phyloP scores from a whole-genome alignment of 768 basidiomycete species.

The Scleroderma bovista region DNA sequence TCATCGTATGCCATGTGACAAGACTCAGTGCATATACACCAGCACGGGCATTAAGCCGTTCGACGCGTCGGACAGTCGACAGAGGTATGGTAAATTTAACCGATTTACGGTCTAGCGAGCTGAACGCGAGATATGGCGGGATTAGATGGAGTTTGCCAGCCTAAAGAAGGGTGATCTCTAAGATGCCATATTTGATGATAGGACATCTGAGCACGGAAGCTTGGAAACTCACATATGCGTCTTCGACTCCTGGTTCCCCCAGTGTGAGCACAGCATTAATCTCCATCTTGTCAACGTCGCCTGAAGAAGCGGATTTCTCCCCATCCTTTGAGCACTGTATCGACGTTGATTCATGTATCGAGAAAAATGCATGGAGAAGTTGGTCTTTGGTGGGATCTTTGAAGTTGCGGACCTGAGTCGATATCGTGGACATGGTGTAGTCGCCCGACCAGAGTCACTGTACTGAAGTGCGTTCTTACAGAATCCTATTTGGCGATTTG shows the following conservation, averaged over 20 bases:
- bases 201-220: neutral
- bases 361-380: constrained; percentile 80
- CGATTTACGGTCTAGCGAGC: constrained; percentile 87
- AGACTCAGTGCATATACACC: constrained; percentile 96
- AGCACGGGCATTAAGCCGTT: constrained; percentile 86
- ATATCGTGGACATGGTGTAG: constrained; percentile 67
- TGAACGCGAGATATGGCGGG: constrained; percentile 85
- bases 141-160: constrained; percentile 88
- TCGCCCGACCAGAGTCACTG: too few species aligned
- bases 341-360: constrained; percentile 49
- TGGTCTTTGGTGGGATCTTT: constrained; percentile 91
- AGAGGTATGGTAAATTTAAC: constrained; percentile 89
- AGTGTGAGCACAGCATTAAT: constrained; percentile 87
- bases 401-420: constrained; percentile 84
- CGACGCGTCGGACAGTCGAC: constrained; percentile 88
- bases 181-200: neutral
- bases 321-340: constrained; percentile 11
- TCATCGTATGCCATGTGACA: constrained; percentile 89
- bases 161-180: constrained; percentile 33
- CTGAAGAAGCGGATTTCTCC: constrained; percentile 21
- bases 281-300: constrained; percentile 67
- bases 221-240: constrained; percentile 74
- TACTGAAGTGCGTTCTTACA: too few species aligned
- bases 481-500: too few species aligned
- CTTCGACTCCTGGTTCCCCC: constrained; percentile 73